These are phyloP conservation scores for Arbutus unedo DNA, from an alignment of 148 eudicot species.

Conservation along the genomic window DNA sequence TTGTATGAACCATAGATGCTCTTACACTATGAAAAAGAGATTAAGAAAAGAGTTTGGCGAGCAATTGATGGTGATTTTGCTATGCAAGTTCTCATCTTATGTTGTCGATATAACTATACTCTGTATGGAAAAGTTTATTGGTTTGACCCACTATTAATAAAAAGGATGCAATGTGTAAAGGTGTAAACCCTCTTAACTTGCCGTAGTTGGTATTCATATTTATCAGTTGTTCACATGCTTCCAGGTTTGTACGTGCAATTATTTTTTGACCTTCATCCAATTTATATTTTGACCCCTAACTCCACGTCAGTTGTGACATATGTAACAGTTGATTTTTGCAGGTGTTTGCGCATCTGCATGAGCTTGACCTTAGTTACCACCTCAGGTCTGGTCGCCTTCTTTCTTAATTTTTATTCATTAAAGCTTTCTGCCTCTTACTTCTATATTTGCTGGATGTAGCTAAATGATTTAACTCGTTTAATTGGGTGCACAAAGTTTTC, in stretches of 20 bases:
- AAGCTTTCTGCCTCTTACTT: not conserved
- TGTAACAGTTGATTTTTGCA: slow-evolving; percentile 33
- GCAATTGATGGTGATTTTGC: not conserved
- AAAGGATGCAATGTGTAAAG: not conserved
- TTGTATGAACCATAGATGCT: not conserved
- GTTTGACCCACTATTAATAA: not conserved
- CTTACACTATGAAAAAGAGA: not conserved
- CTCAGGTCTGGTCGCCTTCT: slow-evolving; percentile 56
- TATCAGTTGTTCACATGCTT: not conserved
- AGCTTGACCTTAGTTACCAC: slow-evolving; percentile 86
- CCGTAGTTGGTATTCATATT: not conserved
- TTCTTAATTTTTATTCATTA: not conserved
- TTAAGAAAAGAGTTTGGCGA: not conserved
- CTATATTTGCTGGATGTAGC: not conserved
- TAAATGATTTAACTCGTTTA: not conserved
- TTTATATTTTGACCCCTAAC: not conserved
- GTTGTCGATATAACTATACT: not conserved
- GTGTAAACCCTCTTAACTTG: not conserved
- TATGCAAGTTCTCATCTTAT: not conserved
- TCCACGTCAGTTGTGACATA: slow-evolving; percentile 1
- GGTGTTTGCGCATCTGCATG: slow-evolving; percentile 93
- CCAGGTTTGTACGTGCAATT: not conserved
- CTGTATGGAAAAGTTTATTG: not conserved
- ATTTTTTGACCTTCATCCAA: not conserved
- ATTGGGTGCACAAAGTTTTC: not conserved